These are phyloP conservation scores for Aspergillus panamensis DNA, from an alignment of 495 filamentous ascomycete species.

Conservation along the genomic window DNA sequence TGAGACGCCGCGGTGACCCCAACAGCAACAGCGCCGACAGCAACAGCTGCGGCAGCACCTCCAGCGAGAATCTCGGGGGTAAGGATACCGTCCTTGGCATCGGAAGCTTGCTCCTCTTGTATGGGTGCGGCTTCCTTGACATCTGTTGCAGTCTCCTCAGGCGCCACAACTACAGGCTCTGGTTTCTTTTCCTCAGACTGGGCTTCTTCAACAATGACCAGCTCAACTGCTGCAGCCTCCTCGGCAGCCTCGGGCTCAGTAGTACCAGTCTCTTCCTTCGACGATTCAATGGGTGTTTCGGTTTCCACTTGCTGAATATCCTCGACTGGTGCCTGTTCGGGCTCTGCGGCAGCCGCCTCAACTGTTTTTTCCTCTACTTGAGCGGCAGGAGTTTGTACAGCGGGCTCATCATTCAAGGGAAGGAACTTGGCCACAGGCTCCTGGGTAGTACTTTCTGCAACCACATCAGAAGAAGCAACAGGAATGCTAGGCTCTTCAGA, in stretches of 20 bases:
- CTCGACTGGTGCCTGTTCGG: conserved; percentile 10
- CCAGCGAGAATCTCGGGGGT: conserved; percentile 28
- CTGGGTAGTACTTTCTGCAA: conserved; percentile 3
- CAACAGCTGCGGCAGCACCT: conserved; percentile 28
- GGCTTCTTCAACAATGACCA: conserved; percentile 4
- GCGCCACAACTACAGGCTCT: conserved; percentile 11
- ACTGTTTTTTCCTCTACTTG: conserved; percentile 6
- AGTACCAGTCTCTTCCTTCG: conserved; percentile 13
- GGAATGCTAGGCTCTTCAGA: conserved; percentile 13
- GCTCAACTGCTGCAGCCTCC: conserved; percentile 4
- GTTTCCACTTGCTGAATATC: background rate
- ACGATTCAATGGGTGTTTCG: background rate
- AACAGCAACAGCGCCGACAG: conserved; percentile 22
- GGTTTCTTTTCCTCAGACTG: conserved; percentile 4
- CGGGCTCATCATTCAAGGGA: conserved; percentile 8
- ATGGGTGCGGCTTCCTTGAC: conserved; percentile 2
- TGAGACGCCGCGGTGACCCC: conserved; percentile 21
- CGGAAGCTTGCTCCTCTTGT: conserved; percentile 4
- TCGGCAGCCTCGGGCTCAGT: conserved; percentile 8
- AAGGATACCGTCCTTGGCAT: conserved; percentile 21
- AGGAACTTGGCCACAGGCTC: conserved; percentile 5
- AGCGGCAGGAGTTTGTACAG: conserved; percentile 2
- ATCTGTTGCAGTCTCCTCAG: conserved; percentile 21
- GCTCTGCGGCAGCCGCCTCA: conserved; percentile 1
- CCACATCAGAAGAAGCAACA: background rate